Evolutionary conservation across 2,329 filamentous ascomycete genomes (phyloP).

Genomic region (Xylariales sp.): DNA sequence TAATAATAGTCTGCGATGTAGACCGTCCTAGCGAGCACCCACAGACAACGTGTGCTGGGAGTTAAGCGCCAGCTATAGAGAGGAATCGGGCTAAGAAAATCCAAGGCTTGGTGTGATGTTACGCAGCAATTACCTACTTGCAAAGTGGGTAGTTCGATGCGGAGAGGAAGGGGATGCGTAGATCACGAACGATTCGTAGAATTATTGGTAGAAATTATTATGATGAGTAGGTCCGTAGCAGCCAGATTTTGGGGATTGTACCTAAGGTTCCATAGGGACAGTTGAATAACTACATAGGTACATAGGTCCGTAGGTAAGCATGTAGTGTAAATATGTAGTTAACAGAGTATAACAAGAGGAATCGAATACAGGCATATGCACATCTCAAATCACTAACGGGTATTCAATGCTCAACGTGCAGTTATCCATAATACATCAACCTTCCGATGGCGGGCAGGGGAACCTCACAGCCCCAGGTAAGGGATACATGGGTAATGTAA

Average conservation of each 20-base stretch:
- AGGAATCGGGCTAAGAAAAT: neutral
- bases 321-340: no score
- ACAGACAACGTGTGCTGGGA: neutral
- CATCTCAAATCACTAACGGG: neutral
- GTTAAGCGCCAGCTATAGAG: neutral
- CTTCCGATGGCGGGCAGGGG: neutral
- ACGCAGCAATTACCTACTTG: neutral
- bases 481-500: neutral
- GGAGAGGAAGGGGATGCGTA: constrained; percentile 2
- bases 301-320: no score
- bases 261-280: no score
- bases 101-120: constrained; percentile 1
- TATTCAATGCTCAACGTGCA: neutral
- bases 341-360: no score
- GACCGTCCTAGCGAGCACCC: no score
- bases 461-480: constrained; percentile 7
- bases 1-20: neutral
- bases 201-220: no score
- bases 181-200: no score
- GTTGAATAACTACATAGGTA: no score
- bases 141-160: neutral
- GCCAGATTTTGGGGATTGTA: no score
- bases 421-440: neutral
- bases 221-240: no score
- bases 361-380: no score